Evolutionary conservation across 768 basidiomycete genomes (phyloP), one percentile per base, ranked within the genome.

Genomic region (Suillus subaureus): DNA sequence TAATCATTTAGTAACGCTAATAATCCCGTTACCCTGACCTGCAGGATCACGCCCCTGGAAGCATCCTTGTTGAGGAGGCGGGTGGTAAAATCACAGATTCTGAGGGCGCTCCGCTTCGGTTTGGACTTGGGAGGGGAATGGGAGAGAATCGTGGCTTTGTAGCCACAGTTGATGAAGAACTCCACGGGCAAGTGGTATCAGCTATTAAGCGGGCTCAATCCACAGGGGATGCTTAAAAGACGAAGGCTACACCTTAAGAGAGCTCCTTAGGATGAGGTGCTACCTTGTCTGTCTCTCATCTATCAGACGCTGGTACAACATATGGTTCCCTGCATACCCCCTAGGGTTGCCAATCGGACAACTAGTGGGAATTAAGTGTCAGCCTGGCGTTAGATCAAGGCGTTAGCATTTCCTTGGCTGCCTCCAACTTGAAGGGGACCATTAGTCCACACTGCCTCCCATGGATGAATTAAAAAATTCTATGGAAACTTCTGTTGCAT

Each of bases 11-110:
- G 21, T 21, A 13, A 6, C 21, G 26, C 58, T 39, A n/a, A 60
- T 11, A 21, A 60, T 42, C 7, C 15, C 9, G 26, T 18, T 18
- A 21, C 39, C 18, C 40, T 42, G 58, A 28, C 63, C 31, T 26
- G 16, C 63, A 94, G 92, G 97, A 98, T 71, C 97, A 98, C 73
- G 95, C 97, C 0, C 87, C 93, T 0, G 97, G 97, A 0, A 81
- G 86, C 1, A 73, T 99, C 16, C 84, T 99, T 7, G 87, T 99
- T 16, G 85, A 88, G 68, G 97, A 98, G 76, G 92, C 95, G 0
- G 96, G 96, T 0, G 96, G 96, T 0, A 68, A 91, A n/a, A 87
- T 98, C 42, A 91, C 89, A 0, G 92, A 99, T 75, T 92, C 92
- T 58, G 83, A 89, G 51, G 97, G 96, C 3, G 68, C 84, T 62